phyloP scores from a whole-genome alignment of 495 filamentous ascomycete species.

The Articulospora tetracladia region DNA sequence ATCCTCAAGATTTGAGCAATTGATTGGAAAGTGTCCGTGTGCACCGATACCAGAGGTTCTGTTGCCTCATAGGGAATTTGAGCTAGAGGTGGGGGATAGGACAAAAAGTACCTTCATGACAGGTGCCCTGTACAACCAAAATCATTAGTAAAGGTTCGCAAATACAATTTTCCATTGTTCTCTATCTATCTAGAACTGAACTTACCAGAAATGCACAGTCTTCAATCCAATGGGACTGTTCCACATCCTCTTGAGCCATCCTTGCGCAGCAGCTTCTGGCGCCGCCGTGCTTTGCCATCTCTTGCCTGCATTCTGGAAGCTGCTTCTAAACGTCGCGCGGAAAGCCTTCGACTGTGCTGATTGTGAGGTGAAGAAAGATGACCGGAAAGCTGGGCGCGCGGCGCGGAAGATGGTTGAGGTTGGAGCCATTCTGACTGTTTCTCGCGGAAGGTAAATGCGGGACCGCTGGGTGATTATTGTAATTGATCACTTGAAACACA shows the following conservation, averaged over 20 bases:
- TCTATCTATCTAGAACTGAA: neutral
- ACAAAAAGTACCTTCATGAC: conserved; percentile 77
- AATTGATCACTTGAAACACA: neutral
- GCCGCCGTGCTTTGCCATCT: conserved; percentile 60
- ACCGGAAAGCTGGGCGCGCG: conserved; percentile 26
- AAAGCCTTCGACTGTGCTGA: conserved; percentile 13
- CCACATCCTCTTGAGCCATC: conserved; percentile 70
- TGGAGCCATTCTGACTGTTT: conserved; percentile 21
- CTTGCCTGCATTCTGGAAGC: conserved; percentile 32
- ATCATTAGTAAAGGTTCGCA: neutral
- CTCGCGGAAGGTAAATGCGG: neutral
- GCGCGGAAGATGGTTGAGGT: conserved; percentile 22
- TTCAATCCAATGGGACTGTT: conserved; percentile 84
- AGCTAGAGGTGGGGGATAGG: neutral
- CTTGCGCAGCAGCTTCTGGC: conserved; percentile 47
- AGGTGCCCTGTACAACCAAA: conserved; percentile 64
- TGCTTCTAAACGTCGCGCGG: neutral
- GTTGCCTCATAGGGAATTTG: neutral
- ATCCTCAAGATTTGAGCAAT: neutral
- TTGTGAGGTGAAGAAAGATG: conserved; percentile 18
- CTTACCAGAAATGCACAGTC: conserved; percentile 97
- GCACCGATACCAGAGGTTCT: neutral
- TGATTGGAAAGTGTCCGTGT: conserved; percentile 3
- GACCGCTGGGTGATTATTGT: neutral
- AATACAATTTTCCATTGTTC: neutral